Base-by-base conservation (phyloP, 495 filamentous ascomycete species). In the Daldinia vernicosa region DNA sequence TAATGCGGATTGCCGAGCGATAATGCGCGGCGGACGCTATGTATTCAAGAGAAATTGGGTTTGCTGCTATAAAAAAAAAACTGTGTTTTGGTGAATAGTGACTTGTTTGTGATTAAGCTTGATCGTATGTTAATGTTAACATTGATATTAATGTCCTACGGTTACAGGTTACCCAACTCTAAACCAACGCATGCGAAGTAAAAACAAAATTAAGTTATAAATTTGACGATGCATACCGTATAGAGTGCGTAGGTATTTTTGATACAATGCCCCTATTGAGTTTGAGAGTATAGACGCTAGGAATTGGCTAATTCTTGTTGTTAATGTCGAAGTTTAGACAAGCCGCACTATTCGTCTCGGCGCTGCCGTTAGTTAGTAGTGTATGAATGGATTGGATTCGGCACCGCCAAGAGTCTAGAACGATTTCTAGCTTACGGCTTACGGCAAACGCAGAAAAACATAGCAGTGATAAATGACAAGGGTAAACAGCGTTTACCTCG, bases 351-450 rank as follows among this genome's bases (percentile, higher is more conserved):
- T 60, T 50, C 27, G 22, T 28, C 22, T 35, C 54, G 67, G 67
- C 54, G 45, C 54, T n/a, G 51, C 55, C 40, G 45, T 32, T 69
- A 43, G 47, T 37, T 26, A 19, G 43, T 28, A 61, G 30, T n/a
- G 45, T 30, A 37, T 24, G 11, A 14, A 33, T n/a, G 6, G 3
- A 57, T 0, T 0, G 17, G 33, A 24, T 26, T 55, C 64, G 64
- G 64, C 33, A 33, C 50, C 14, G 45, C 58, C 59, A 52, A 69
- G 24, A 35, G 52, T 56, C 66, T 30, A 68, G 57, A 67, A 67
- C 14, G 3, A 35, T 35, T 33, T 19, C 54, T n/a, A 22, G 32
- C 17, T 22, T 57, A 3, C 32, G 9, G 32, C 32, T 15, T 24
- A 1, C 28, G 14, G 17, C 5, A 15, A 14, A 15, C 0, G 8